These are phyloP conservation scores for Viola pubescens DNA, from an alignment of 441 rosid genomes.

Conservation along the genomic window DNA sequence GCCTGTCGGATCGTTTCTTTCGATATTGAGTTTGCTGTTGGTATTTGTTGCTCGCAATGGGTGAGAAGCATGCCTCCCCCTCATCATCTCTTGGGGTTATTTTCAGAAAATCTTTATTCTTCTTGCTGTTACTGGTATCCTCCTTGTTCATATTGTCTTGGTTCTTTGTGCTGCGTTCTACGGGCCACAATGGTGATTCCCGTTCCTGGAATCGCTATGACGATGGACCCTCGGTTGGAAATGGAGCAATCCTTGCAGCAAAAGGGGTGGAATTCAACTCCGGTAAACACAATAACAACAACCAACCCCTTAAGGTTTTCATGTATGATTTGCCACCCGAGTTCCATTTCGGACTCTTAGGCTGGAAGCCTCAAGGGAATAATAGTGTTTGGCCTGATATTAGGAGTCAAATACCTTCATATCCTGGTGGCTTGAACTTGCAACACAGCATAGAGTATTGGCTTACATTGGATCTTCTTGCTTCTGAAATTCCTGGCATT, in stretches of 20 bases:
- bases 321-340: constrained; percentile 84
- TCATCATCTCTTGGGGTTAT: constrained; percentile 29
- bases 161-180: constrained; percentile 59
- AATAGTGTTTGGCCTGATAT: constrained; percentile 75
- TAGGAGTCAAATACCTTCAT: constrained; percentile 39
- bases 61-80: constrained; percentile 35
- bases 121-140: constrained; percentile 36
- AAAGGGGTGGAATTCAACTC: constrained; percentile 27
- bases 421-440: constrained; percentile 85
- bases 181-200: constrained; percentile 31
- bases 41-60: constrained; percentile 33
- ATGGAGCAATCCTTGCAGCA: constrained; percentile 20
- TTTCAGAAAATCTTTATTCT: constrained; percentile 43
- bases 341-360: constrained; percentile 78
- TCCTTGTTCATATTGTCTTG: constrained; percentile 63
- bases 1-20: constrained; percentile 16
- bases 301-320: constrained; percentile 55
- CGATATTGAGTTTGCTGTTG: constrained; percentile 14
- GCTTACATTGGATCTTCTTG: constrained; percentile 81
- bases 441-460: constrained; percentile 93
- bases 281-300: constrained; percentile 3
- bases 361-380: constrained; percentile 47
- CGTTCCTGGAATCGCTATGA: constrained; percentile 9
- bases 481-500: constrained; percentile 41
- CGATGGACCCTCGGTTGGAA: constrained; percentile 22